Conservation (phyloP, 352 stramenopile genomes). For the Globisporangium parvum region DNA sequence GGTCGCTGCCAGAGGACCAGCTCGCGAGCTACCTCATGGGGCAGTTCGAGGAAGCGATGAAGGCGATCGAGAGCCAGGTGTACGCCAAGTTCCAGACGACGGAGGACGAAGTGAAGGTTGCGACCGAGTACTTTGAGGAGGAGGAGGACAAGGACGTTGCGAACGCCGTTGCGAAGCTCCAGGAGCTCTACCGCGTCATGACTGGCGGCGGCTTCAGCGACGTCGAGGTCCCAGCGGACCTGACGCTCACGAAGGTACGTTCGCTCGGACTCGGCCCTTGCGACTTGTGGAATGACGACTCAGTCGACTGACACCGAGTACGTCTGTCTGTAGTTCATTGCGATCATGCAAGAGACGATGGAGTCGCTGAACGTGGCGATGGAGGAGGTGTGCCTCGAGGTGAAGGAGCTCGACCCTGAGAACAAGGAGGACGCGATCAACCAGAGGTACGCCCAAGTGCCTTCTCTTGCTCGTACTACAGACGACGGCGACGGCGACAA, state of each 20-base stretch:
- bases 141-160: constrained; percentile 84
- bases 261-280: constrained; percentile 4
- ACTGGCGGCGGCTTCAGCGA: constrained; percentile 75
- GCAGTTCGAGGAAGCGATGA: constrained; percentile 89
- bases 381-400: constrained; percentile 84
- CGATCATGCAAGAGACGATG: constrained; percentile 90
- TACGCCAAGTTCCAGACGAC: constrained; percentile 88
- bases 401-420: constrained; percentile 82
- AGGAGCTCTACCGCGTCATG: constrained; percentile 87
- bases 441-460: constrained; percentile 31
- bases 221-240: constrained; percentile 73
- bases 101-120: constrained; percentile 82
- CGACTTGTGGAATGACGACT: not conserved
- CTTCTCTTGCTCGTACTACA: no score
- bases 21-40: constrained; percentile 85
- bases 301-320: not conserved
- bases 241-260: constrained; percentile 68
- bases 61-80: constrained; percentile 84
- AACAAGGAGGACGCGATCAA: constrained; percentile 90
- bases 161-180: constrained; percentile 78
- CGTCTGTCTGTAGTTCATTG: constrained; percentile 47
- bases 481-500: no score
- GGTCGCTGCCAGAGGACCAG: constrained; percentile 76
- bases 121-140: constrained; percentile 86
- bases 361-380: constrained; percentile 87